phyloP scores from a whole-genome alignment of 78 protist genomes.

The Dictyostelium brefeldianum region DNA sequence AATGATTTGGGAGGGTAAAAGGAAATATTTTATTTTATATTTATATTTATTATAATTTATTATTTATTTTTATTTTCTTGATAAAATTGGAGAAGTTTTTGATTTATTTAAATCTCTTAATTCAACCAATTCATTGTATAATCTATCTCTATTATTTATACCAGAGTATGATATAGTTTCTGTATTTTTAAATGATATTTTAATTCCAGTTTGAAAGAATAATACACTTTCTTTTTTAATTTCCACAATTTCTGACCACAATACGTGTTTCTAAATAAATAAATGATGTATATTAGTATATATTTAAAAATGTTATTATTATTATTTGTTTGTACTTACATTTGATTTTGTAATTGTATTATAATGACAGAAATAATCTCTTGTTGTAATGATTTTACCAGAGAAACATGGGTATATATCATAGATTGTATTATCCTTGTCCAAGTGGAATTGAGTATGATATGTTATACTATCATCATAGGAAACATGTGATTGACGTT shows the following conservation, averaged over 20 bases:
- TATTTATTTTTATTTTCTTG: background rate
- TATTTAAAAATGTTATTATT: too few relatives aligned
- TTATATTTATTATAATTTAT: too few relatives aligned
- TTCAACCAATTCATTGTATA: background rate
- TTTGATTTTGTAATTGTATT: conserved; percentile 17
- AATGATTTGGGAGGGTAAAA: too few relatives aligned
- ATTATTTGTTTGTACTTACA: background rate
- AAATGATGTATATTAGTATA: too few relatives aligned
- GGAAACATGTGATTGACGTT: background rate
- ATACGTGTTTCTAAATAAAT: background rate
- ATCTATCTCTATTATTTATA: background rate
- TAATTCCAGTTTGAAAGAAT: background rate
- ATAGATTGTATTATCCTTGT: conserved; percentile 15
- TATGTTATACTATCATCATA: background rate
- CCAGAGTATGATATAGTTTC: background rate
- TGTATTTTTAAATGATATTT: background rate
- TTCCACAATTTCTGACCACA: background rate
- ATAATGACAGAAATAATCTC: conserved; percentile 27
- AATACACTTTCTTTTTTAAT: background rate
- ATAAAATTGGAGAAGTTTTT: background rate
- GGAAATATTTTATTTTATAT: too few relatives aligned
- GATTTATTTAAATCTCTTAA: conserved; percentile 24
- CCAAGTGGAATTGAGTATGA: background rate
- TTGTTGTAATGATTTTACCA: conserved; percentile 21
- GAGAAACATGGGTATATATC: background rate